phyloP scores from a whole-genome alignment of 139 green algal species.

The Chlorella sp. region DNA sequence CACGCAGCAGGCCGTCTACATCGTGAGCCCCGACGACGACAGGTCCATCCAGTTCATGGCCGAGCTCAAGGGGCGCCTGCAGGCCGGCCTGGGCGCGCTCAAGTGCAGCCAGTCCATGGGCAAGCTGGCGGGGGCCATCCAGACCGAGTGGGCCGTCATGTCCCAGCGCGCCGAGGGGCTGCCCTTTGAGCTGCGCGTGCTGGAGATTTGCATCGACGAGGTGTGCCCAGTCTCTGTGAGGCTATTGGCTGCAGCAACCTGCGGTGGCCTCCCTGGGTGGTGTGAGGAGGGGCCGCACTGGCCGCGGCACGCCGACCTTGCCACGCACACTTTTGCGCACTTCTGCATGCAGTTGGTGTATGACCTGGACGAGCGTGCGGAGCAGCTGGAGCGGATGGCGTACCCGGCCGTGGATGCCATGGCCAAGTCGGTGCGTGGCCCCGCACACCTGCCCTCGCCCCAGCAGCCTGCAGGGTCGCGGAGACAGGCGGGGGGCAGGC shows the following conservation, averaged over 20 bases:
- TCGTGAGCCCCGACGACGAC: conserved; percentile 29
- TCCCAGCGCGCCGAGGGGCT: conserved; percentile 8
- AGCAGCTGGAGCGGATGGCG: conserved; percentile 5
- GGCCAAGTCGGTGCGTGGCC: conserved; percentile 1
- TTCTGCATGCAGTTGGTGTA: conserved; percentile 4
- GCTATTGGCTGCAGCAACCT: too few species aligned
- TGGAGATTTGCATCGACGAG: conserved; percentile 40
- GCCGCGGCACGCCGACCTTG: too few species aligned
- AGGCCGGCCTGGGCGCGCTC: not conserved
- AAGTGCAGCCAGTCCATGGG: conserved; percentile 9
- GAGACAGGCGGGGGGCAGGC: not conserved
- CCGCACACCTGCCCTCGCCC: not conserved
- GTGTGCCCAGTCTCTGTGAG: conserved; percentile 3
- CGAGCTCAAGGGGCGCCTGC: conserved; percentile 29
- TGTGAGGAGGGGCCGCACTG: too few species aligned
- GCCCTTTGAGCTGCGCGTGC: conserved; percentile 41
- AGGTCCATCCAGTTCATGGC: conserved; percentile 21
- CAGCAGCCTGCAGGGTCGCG: not conserved
- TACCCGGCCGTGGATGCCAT: conserved; percentile 9
- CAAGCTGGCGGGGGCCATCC: not conserved
- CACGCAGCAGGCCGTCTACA: conserved; percentile 34
- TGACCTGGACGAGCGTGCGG: conserved; percentile 2
- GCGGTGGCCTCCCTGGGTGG: too few species aligned
- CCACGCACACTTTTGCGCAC: too few species aligned
- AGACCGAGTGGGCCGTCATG: not conserved